These are phyloP conservation scores for Pythium periplocum DNA, from an alignment of 352 stramenopile genomes.

Conservation along the genomic window DNA sequence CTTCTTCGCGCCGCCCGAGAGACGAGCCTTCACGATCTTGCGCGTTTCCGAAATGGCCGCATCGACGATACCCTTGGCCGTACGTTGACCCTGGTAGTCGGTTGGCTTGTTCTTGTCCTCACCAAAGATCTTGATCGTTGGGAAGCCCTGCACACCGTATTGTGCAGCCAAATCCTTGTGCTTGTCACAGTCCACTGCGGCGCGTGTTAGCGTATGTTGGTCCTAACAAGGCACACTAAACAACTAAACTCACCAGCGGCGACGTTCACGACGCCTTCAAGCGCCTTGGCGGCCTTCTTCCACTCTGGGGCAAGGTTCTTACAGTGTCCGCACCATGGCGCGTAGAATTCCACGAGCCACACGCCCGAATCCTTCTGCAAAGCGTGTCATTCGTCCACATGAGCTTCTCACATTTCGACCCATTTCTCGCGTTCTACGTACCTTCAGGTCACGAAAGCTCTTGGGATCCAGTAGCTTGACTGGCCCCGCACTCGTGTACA, in stretches of 20 bases:
- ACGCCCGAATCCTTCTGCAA: constrained; percentile 59
- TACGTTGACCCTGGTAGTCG: constrained; percentile 79
- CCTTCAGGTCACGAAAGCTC: constrained; percentile 64
- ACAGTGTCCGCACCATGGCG: constrained; percentile 94
- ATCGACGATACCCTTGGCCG: constrained; percentile 80
- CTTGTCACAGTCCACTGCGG: constrained; percentile 65
- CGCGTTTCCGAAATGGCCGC: constrained; percentile 65
- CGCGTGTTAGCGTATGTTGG: neutral
- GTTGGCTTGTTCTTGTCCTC: constrained; percentile 72
- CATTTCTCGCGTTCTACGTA: constrained; percentile 8
- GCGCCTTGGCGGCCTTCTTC: constrained; percentile 85
- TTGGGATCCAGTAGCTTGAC: constrained; percentile 72
- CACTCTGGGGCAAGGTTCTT: constrained; percentile 91
- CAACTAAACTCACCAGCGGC: constrained; percentile 40
- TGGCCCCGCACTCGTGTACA: constrained; percentile 62
- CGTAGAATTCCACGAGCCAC: constrained; percentile 95
- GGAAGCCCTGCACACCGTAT: constrained; percentile 90
- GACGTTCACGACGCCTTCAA: constrained; percentile 88
- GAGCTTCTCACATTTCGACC: neutral
- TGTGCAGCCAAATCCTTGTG: constrained; percentile 80
- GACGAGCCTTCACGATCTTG: constrained; percentile 74
- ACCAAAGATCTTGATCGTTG: constrained; percentile 93
- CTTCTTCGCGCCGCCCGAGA: constrained; percentile 52
- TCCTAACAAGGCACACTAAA: no score
- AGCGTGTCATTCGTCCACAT: neutral